Conservation (phyloP, 805 yeast species). For the Candida ovalis region DNA sequence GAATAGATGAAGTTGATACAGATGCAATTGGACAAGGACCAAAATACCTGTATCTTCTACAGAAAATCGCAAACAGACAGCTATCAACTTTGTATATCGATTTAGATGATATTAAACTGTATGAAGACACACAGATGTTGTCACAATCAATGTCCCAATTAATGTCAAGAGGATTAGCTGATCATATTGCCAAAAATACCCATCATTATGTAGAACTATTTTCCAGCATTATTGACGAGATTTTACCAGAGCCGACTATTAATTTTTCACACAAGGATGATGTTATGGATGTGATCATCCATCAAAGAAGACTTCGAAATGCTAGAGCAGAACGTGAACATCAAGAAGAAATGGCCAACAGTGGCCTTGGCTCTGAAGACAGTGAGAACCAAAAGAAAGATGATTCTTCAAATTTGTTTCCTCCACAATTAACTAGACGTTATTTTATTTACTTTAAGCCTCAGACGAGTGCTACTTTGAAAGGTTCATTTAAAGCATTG, state of each 20-base stretch:
- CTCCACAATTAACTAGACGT: conserved; percentile 81
- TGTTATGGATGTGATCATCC: conserved; percentile 87
- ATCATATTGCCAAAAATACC: conserved; percentile 67
- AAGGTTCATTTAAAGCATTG: conserved; percentile 49
- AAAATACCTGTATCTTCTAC: conserved; percentile 74
- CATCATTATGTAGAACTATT: conserved; percentile 77
- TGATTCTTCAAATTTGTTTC: conserved; percentile 57
- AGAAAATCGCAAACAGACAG: conserved; percentile 82
- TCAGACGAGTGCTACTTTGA: conserved; percentile 38
- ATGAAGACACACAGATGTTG: conserved; percentile 45
- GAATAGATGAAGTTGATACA: conserved; percentile 27
- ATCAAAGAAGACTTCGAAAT: conserved; percentile 84
- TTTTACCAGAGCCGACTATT: conserved; percentile 84
- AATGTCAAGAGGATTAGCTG: conserved; percentile 37
- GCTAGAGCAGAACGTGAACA: conserved; percentile 65
- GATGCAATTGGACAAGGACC: conserved; percentile 41
- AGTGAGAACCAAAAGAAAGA: conserved; percentile 15
- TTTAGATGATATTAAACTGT: conserved; percentile 76
- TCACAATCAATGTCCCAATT: conserved; percentile 15
- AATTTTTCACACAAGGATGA: conserved; percentile 80
- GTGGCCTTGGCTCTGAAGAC: conserved; percentile 29
- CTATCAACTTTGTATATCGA: conserved; percentile 64
- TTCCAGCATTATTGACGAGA: conserved; percentile 66
- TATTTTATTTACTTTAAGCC: conserved; percentile 88
- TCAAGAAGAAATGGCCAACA: conserved; percentile 53